phyloP scores from a whole-genome alignment of 805 yeast genomes.

The Lachancea sp. region DNA sequence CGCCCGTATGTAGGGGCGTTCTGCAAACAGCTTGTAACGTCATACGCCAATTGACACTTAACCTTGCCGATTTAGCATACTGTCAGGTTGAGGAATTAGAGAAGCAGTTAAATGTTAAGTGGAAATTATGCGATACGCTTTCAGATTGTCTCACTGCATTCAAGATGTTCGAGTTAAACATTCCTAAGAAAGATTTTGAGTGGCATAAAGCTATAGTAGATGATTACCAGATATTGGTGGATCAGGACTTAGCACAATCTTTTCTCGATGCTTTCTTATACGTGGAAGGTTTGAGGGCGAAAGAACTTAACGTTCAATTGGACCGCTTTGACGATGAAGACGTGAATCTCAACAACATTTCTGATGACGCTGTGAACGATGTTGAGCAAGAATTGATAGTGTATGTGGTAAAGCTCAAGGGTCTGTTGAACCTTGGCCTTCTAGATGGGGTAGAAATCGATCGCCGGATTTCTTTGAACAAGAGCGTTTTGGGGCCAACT shows the following conservation, averaged over 20 bases:
- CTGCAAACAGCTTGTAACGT: conserved; percentile 9
- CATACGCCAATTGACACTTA: conserved; percentile 14
- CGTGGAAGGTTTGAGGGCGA: conserved; percentile 25
- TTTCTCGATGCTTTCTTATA: conserved; percentile 21
- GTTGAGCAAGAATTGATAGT: conserved; percentile 23
- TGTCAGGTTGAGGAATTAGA: neutral
- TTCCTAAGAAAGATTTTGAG: conserved; percentile 20
- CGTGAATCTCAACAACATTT: conserved; percentile 20
- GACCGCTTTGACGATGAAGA: conserved; percentile 27
- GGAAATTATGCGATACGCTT: conserved; percentile 18
- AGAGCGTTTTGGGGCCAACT: conserved; percentile 21
- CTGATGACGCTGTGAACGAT: conserved; percentile 9
- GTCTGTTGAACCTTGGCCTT: conserved; percentile 21
- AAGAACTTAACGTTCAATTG: conserved; percentile 15
- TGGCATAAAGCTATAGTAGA: conserved; percentile 20
- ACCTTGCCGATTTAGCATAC: conserved; percentile 9
- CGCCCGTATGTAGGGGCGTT: conserved; percentile 3
- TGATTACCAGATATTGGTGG: conserved; percentile 13
- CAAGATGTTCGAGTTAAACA: conserved; percentile 26
- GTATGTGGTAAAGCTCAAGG: conserved; percentile 28
- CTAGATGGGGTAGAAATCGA: conserved; percentile 11
- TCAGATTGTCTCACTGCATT: conserved; percentile 24
- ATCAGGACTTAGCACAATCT: conserved; percentile 9
- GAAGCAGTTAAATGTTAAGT: conserved; percentile 9
- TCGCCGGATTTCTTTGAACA: conserved; percentile 21